Conservation (phyloP, 2,329 filamentous ascomycete species). For the Ophiocordyceps camponoti-saundersi region DNA sequence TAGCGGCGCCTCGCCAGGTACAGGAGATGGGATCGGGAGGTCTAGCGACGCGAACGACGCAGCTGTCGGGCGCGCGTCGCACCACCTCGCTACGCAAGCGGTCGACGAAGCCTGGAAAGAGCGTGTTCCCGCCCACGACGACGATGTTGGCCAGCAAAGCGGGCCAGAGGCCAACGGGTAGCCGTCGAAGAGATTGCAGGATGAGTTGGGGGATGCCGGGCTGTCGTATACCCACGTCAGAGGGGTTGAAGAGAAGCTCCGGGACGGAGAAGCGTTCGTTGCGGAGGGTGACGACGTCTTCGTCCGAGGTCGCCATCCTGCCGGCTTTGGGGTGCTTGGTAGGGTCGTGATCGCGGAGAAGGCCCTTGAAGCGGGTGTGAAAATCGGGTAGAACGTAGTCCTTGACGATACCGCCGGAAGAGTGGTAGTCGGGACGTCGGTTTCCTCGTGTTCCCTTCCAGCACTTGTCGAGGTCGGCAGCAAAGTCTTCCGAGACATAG, state of each 20-base stretch:
- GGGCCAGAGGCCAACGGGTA: constrained; percentile 75
- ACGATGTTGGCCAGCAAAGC: constrained; percentile 73
- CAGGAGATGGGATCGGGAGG: constrained; percentile 59
- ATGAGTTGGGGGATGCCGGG: constrained; percentile 71
- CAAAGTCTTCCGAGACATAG: constrained; percentile 67
- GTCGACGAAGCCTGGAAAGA: constrained; percentile 66
- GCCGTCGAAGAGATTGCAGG: constrained; percentile 53
- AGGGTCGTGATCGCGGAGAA: constrained; percentile 63
- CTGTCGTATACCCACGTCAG: constrained; percentile 71
- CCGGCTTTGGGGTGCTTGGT: constrained; percentile 34
- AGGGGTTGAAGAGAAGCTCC: constrained; percentile 75
- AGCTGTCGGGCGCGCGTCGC: constrained; percentile 56
- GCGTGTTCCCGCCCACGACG: constrained; percentile 72
- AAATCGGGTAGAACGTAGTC: constrained; percentile 89
- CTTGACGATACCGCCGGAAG: constrained; percentile 49
- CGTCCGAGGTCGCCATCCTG: constrained; percentile 25
- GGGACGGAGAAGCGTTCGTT: constrained; percentile 88
- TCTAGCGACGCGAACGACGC: constrained; percentile 55
- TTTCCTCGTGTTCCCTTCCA: constrained; percentile 64
- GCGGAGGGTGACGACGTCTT: constrained; percentile 72
- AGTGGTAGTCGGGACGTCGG: constrained; percentile 28
- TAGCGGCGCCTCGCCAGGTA: constrained; percentile 74
- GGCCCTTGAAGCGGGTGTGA: constrained; percentile 41
- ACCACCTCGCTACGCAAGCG: constrained; percentile 62
- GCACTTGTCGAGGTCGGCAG: constrained; percentile 57